Conservation (phyloP, 495 filamentous ascomycete species). For the Lophiotrema nucula region DNA sequence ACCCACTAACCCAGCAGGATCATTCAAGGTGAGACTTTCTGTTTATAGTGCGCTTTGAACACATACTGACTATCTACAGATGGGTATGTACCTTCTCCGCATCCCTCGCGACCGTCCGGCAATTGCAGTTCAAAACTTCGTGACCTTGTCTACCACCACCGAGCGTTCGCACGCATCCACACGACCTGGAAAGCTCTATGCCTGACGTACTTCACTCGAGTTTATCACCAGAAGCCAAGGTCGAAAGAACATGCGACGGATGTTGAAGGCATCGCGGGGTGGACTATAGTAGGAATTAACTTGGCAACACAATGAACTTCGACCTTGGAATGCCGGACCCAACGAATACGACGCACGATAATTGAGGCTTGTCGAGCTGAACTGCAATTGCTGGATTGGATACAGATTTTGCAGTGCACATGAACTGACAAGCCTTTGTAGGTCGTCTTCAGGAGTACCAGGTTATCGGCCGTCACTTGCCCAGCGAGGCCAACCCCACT, state of each 20-base stretch:
- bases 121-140: conserved; percentile 27
- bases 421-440: conserved; percentile 41
- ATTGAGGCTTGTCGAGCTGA: no score
- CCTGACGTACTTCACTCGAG: no score
- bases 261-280: no score
- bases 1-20: conserved; percentile 22
- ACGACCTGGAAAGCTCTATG: no score
- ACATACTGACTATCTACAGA: conserved; percentile 43
- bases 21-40: conserved; percentile 22
- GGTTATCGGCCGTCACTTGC: conserved; percentile 98
- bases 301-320: no score
- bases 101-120: no score
- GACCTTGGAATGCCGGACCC: no score
- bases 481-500: conserved; percentile 88
- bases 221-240: no score
- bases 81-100: conserved; percentile 53
- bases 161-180: not conserved
- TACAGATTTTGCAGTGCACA: not conserved
- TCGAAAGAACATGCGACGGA: no score
- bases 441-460: conserved; percentile 99
- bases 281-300: no score
- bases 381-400: conserved; percentile 22
- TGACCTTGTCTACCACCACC: no score
- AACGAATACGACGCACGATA: no score
- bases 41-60: not conserved